Base-by-base conservation (phyloP, 805 yeast genomes). In the Pichia cabralensis region DNA sequence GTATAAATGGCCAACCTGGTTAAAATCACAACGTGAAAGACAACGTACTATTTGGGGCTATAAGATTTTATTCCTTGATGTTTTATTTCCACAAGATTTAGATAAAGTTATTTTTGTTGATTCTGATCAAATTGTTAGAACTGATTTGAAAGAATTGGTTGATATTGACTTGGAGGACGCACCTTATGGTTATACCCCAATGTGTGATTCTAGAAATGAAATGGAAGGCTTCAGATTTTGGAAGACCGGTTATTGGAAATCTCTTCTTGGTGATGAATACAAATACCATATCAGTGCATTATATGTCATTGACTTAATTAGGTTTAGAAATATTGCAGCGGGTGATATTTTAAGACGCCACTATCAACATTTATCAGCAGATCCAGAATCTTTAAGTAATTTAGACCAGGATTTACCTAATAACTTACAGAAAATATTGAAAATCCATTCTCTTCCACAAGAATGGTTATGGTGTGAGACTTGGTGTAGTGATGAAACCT, bases 401-500 rank as follows among this genome's bases (percentile, higher is more conserved):
- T 65, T 88, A 40, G 97, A 86, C 52, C 96, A 89, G 53, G 97
- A 92, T 52, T 66, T 89, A 41, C 86, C 96, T n/a, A 92, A 89
- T 56, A 82, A 83, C 50, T 46, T 88, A 46, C 97, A 92, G 55
- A 47, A 63, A 16, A 54, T 57, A 20, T 55, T 89, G 21, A 79
- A 77, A 32, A 85, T 85, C 14, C 70, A 63, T 48, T 77, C 92
- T 8, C 61, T 84, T 28, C 82, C 85, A 3, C 78, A 78, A 45
- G 88, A 82, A 29, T 84, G 94, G 94, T 60, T 83, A 25, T 85
- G 95, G 95, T 85, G 94, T 58, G 95, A 84, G 50, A 84, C 95
- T 0, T 84, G 95, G 95, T 82, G 95, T 54, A 65, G 76, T 21
- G 82, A 76, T 42, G 79, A 68, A 32, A 60, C 72, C 22, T 57